phyloP scores from a whole-genome alignment of 2,329 filamentous ascomycete genomes.

The Amylocarpus encephaloides region DNA sequence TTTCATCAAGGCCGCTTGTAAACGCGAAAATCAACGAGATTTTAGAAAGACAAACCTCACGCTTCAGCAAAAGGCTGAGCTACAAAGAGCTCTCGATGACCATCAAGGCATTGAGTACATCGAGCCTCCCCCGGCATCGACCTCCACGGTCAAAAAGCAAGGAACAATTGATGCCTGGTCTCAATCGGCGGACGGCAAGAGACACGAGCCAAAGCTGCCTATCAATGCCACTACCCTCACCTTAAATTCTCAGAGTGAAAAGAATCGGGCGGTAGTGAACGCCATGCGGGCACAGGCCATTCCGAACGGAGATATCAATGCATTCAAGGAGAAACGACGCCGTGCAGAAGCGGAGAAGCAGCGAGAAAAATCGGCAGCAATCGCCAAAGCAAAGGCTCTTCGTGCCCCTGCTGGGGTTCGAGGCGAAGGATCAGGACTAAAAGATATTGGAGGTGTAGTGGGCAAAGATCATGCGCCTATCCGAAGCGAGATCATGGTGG shows the following conservation, averaged over 20 bases:
- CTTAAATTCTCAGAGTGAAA: constrained; percentile 24
- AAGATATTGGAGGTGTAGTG: constrained; percentile 61
- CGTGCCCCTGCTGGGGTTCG: constrained; percentile 50
- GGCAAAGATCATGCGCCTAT: constrained; percentile 72
- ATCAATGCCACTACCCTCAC: constrained; percentile 4
- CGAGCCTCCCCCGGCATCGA: constrained; percentile 39
- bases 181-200: constrained; percentile 40
- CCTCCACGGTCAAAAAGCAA: constrained; percentile 46
- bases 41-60: constrained; percentile 72
- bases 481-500: constrained; percentile 86
- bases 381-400: constrained; percentile 62
- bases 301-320: constrained; percentile 31
- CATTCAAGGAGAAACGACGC: constrained; percentile 68
- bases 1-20: constrained; percentile 61
- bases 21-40: constrained; percentile 47
- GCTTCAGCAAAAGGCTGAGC: constrained; percentile 75
- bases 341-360: constrained; percentile 69
- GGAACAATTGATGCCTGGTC: constrained; percentile 57
- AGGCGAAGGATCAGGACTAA: constrained; percentile 73
- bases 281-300: constrained; percentile 18
- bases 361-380: constrained; percentile 63
- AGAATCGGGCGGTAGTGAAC: constrained; percentile 26
- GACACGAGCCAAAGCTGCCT: constrained; percentile 26
- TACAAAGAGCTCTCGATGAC: constrained; percentile 58
- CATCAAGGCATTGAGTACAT: constrained; percentile 47